Evolutionary conservation across 2,329 filamentous ascomycete genomes (phyloP), one percentile per base, ranked within the genome.

Genomic region (Cercospora brassicicola): DNA sequence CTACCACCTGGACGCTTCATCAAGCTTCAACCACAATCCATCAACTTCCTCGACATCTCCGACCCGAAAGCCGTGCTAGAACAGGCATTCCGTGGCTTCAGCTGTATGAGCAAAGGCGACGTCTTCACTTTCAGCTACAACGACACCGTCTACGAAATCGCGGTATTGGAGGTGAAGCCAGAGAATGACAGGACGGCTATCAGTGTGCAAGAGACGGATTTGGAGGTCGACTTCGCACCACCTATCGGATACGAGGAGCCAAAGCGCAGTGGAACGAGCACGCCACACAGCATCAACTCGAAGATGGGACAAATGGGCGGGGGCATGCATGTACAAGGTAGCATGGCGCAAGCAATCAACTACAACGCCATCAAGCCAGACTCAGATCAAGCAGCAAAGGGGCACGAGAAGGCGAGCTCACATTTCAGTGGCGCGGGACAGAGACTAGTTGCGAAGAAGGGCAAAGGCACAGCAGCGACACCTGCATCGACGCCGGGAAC

Each of bases 311-410:
- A 87, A 1, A 81, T 83, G 71, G 91, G 93, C 30, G 92, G 94
- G 4, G 82, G 91, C 15, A 80, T 97, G 26, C 93, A 96, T 79
- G 88, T 85, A 69, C 92, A 96, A 75, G 95, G 95, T 10, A 94
- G 90, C 69, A 99, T 99, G 95, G 94, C 95, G 0, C 93, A 97
- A 76, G 88, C 93, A n/a, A 98, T 99, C 84, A 97, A 97, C 83
- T 99, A 98, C 81, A 87, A 89, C 62, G 88, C 93, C 33, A 96
- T 99, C 73, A 92, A 93, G 0, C 94, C 95, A 0, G 89, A 89
- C 3, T 87, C 92, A 6, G 87, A 85, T 2, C 85, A 89, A 13
- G 89, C 88, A 13, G 87, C 87, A 5, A 84, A 84, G 8, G 88
- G 88, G 42, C 87, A 87, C 10, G 86, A 85, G 73, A 87, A 88